phyloP scores from a whole-genome alignment of 208 protist species.

The Borovskyia barvae region DNA sequence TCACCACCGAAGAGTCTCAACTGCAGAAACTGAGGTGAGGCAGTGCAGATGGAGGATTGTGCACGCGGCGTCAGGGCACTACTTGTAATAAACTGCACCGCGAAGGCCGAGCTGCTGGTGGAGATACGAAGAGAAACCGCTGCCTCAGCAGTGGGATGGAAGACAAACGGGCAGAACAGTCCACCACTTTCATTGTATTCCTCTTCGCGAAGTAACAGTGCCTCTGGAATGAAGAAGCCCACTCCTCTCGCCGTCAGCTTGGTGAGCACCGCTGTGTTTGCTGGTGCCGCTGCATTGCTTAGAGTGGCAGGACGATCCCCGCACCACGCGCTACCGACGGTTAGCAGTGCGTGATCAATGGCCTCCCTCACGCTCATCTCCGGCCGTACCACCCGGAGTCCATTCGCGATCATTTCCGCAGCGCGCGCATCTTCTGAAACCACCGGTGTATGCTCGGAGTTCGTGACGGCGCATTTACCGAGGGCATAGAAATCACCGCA shows the following conservation, averaged over 20 bases:
- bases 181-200: conserved; percentile 21
- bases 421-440: conserved; percentile 35
- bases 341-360: conserved; percentile 11
- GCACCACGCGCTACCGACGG: conserved; percentile 14
- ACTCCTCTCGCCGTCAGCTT: conserved; percentile 3
- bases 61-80: conserved; percentile 9
- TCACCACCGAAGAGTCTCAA: conserved; percentile 19
- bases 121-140: conserved; percentile 42
- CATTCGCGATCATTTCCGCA: conserved; percentile 30
- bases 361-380: conserved; percentile 6
- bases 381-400: conserved; percentile 1
- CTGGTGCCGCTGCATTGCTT: conserved; percentile 5
- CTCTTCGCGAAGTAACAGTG: conserved; percentile 36
- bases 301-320: conserved; percentile 2
- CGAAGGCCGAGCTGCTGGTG: conserved; percentile 14
- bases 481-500: conserved; percentile 38
- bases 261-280: conserved; percentile 1
- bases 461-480: conserved; percentile 18
- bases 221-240: conserved; percentile 28
- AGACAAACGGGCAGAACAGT: conserved; percentile 61
- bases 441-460: conserved; percentile 25
- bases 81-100: conserved; percentile 45
- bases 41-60: too few species aligned
- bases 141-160: conserved; percentile 31
- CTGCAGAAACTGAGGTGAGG: conserved; percentile 9